Evolutionary conservation across 2,329 filamentous ascomycete species (phyloP).

Genomic region (Colletotrichum melonis): DNA sequence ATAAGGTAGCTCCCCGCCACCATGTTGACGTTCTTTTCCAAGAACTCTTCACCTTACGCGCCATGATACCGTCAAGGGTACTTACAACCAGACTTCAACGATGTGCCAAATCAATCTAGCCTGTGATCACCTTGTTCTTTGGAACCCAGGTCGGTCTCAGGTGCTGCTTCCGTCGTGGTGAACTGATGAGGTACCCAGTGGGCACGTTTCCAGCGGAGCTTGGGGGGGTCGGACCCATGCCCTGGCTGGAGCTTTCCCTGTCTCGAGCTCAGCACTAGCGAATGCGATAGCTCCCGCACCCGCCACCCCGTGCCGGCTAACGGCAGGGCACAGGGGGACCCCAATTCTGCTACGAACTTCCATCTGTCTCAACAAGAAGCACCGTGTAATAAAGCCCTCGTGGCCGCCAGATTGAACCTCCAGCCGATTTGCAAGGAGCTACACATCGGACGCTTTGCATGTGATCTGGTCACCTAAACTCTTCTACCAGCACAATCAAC

Average conservation of each 20-base stretch:
- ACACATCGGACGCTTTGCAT: conserved; percentile 10
- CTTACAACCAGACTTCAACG: neutral
- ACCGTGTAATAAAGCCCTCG: neutral
- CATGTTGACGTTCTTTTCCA: neutral
- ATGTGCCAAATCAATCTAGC: neutral
- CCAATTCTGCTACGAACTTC: neutral
- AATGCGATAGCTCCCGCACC: conserved; percentile 9
- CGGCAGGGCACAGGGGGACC: neutral
- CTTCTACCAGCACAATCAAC: neutral
- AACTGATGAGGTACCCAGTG: too few species aligned
- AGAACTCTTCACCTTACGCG: neutral
- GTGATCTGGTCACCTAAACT: neutral
- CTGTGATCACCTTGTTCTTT: too few species aligned
- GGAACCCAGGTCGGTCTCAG: too few species aligned
- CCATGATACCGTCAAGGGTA: neutral
- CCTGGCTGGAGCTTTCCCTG: conserved; percentile 16
- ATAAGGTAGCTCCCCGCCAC: neutral
- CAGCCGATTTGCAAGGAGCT: too few species aligned
- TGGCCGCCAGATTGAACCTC: neutral
- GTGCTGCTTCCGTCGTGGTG: neutral
- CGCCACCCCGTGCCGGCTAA: conserved; percentile 4
- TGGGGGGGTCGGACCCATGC: neutral
- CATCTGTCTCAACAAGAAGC: conserved; percentile 6
- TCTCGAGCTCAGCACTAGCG: neutral
- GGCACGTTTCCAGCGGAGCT: neutral